Evolutionary conservation across 208 protist species (phyloP).

Genomic region (Crithidia bombi): DNA sequence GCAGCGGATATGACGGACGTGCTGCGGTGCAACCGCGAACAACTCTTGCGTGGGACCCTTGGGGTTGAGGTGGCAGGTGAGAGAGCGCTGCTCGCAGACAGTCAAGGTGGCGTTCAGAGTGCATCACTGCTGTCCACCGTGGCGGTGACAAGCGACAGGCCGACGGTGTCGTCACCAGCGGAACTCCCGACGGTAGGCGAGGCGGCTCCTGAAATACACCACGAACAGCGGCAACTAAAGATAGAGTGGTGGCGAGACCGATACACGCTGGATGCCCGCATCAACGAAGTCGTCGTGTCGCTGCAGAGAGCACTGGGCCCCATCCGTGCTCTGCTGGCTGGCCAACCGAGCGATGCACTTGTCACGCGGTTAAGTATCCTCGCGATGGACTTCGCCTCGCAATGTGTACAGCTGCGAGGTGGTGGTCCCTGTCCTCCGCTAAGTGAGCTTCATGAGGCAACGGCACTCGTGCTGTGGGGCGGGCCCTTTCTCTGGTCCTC

Average conservation of each 20-base stretch:
- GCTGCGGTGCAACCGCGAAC: slow-evolving; percentile 28
- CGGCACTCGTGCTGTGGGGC: slow-evolving; percentile 11
- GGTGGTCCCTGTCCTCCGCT: slow-evolving; percentile 5
- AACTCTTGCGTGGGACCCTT: slow-evolving; percentile 29
- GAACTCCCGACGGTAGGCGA: background rate
- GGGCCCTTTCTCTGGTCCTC: slow-evolving; percentile 20
- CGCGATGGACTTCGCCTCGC: slow-evolving; percentile 22
- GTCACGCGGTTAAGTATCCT: slow-evolving; percentile 16
- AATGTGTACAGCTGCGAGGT: slow-evolving; percentile 8
- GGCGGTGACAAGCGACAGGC: background rate
- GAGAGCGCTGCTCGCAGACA: slow-evolving; percentile 8
- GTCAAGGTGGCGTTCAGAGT: background rate
- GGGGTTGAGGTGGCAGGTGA: background rate
- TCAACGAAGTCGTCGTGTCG: slow-evolving; percentile 31
- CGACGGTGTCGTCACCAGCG: background rate
- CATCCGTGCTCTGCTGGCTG: slow-evolving; percentile 40
- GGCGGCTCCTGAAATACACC: background rate
- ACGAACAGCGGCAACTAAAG: slow-evolving; percentile 11
- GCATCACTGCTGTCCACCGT: background rate
- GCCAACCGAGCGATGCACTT: slow-evolving; percentile 35
- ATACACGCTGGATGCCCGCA: slow-evolving; percentile 28
- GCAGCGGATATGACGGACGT: slow-evolving; percentile 23
- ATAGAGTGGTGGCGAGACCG: slow-evolving; percentile 39
- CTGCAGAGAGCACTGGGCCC: slow-evolving; percentile 41
- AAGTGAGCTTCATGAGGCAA: slow-evolving; percentile 2